Conservation (phyloP, 768 basidiomycete species). For the Lactarius sp. region DNA sequence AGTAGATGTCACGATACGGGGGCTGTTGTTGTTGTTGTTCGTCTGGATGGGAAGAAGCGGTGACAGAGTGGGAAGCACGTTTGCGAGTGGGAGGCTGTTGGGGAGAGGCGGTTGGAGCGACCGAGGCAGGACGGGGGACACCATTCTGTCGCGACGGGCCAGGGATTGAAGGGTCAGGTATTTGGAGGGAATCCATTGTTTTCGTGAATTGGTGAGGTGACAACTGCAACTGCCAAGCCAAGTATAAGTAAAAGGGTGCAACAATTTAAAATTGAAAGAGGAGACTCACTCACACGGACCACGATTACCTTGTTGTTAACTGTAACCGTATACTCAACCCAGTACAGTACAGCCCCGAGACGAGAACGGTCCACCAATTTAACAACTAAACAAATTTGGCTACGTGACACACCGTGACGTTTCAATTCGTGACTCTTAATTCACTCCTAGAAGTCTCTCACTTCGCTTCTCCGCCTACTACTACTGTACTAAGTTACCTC, state of each 20-base stretch:
- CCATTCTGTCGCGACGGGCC: constrained; percentile 43
- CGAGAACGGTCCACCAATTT: too few relatives aligned
- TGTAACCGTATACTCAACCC: too few relatives aligned
- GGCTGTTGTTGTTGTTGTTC: constrained; percentile 34
- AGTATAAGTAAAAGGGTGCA: neutral
- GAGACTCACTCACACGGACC: neutral
- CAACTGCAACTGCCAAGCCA: too few relatives aligned
- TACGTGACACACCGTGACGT: too few relatives aligned
- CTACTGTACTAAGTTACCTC: too few relatives aligned
- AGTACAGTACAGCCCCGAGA: too few relatives aligned
- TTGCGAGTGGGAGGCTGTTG: constrained; percentile 42
- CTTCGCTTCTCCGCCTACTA: too few relatives aligned
- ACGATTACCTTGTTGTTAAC: neutral
- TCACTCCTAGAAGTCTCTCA: too few relatives aligned
- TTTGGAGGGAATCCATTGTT: constrained; percentile 40
- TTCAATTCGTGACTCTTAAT: too few relatives aligned
- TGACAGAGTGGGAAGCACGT: constrained; percentile 69
- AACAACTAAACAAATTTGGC: too few relatives aligned
- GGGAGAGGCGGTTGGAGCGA: constrained; percentile 46
- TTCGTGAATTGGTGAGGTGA: neutral
- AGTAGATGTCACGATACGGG: constrained; percentile 67
- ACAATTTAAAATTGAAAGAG: neutral
- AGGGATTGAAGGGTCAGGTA: constrained; percentile 41
- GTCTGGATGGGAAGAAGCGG: constrained; percentile 46
- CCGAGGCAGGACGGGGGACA: constrained; percentile 52